phyloP scores from a whole-genome alignment of 768 basidiomycete species.

The Lentinula boryana region DNA sequence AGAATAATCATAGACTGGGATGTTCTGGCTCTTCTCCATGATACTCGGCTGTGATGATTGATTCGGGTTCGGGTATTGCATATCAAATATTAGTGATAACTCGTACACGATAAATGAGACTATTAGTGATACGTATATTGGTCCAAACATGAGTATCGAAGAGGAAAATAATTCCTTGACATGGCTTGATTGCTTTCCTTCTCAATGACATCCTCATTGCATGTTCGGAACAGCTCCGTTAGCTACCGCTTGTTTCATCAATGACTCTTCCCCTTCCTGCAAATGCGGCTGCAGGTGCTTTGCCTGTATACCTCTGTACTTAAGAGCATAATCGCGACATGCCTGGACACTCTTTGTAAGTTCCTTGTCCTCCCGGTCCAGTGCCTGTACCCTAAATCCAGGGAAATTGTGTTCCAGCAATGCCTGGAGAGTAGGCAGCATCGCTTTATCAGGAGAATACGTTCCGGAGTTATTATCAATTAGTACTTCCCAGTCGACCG shows the following conservation, averaged over 20 bases:
- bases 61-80: no score
- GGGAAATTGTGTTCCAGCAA: conserved; percentile 72
- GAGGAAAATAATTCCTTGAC: background rate
- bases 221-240: no score
- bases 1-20: no score
- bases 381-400: conserved; percentile 50
- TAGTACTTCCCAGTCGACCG: conserved; percentile 73
- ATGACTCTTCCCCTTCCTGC: conserved; percentile 46
- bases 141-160: no score
- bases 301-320: conserved; percentile 47
- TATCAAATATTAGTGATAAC: no score
- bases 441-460: conserved; percentile 62
- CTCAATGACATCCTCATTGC: background rate
- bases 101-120: no score
- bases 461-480: conserved; percentile 87
- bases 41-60: no score
- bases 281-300: conserved; percentile 65
- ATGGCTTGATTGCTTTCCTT: no score
- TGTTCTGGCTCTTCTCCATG: no score
- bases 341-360: conserved; percentile 56
- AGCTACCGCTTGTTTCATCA: conserved; percentile 25
- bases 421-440: conserved; percentile 56
- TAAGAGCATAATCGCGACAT: conserved; percentile 62
- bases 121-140: no score
- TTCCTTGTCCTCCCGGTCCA: conserved; percentile 49